Percentiles rank a stretch among this genome's conserved stretches.
Conservation (phyloP, 1,284 basidiomycete genomes). For the Ustilago lituana region DNA sequence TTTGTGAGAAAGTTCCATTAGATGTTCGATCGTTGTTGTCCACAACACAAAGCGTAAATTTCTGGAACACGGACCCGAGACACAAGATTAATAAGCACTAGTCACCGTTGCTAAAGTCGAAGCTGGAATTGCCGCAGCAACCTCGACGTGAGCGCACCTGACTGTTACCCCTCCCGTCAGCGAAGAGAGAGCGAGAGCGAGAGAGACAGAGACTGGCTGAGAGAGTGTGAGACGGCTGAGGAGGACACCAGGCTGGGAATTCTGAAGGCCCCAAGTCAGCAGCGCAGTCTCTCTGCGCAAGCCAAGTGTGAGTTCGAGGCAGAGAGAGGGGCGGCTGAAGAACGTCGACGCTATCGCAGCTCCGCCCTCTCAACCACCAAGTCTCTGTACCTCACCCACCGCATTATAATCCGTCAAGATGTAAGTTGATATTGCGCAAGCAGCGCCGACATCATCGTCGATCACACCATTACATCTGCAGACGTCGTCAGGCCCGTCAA, state of each 20-base stretch:
- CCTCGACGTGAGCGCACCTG: not conserved
- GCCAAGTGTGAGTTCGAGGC: not conserved
- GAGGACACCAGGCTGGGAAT: too few relatives aligned
- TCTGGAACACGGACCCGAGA: constrained; percentile 8
- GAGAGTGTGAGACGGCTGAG: too few relatives aligned
- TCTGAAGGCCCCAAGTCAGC: too few relatives aligned
- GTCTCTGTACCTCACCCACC: constrained; percentile 39
- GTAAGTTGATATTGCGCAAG: too few relatives aligned
- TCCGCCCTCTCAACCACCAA: constrained; percentile 40
- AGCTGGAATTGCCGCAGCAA: constrained; percentile 52
- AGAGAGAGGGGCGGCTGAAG: constrained; percentile 18
- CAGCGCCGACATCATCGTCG: too few relatives aligned
- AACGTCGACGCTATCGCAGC: constrained; percentile 28
- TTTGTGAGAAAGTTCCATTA: too few relatives aligned
- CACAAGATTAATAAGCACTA: constrained; percentile 17
- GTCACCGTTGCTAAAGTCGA: too few relatives aligned
- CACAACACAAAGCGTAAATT: not conserved
- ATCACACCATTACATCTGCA: too few relatives aligned
- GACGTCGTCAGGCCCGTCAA: too few relatives aligned
- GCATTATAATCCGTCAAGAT: constrained; percentile 47
- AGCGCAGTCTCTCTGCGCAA: too few relatives aligned
- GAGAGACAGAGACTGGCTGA: not conserved
- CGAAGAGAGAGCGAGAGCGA: not conserved
- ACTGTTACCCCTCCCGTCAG: not conserved
- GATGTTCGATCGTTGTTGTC: too few relatives aligned